These are phyloP conservation scores for Paramecium tetraurelia DNA, from an alignment of 73 alveolate species.

Conservation along the genomic window DNA sequence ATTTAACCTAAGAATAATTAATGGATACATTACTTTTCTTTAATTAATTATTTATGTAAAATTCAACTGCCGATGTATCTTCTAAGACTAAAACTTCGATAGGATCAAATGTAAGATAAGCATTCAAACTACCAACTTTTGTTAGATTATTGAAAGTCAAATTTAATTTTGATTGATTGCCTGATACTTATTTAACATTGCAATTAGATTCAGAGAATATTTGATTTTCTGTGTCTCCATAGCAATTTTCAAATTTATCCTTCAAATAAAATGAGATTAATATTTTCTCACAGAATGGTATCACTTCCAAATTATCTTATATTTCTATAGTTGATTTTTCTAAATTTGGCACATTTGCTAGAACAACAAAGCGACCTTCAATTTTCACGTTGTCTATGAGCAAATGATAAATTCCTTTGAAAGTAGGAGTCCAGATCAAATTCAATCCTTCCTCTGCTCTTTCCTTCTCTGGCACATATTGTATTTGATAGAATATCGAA, in stretches of 20 bases:
- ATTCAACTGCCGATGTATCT: neutral
- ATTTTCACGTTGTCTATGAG: neutral
- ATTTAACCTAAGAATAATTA: neutral
- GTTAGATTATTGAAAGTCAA: neutral
- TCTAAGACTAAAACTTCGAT: neutral
- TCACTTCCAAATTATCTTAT: neutral
- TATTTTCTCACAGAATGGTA: neutral
- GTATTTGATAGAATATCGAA: neutral
- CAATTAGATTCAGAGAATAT: neutral
- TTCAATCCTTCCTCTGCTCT: neutral
- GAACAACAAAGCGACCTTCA: neutral
- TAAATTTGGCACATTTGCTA: constrained; percentile 19
- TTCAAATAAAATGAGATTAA: neutral
- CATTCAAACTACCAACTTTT: neutral
- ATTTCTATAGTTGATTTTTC: neutral
- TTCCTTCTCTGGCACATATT: neutral
- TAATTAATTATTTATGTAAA: neutral
- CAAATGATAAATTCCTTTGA: constrained; percentile 27
- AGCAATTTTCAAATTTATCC: neutral
- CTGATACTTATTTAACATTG: neutral
- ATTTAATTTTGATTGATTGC: neutral
- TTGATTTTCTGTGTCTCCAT: neutral
- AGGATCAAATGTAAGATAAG: neutral
- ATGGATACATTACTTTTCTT: neutral
- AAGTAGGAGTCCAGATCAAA: constrained; percentile 3